Conservation (phyloP, 1,139 yeast species). For the Meyerozyma smithsonii region DNA sequence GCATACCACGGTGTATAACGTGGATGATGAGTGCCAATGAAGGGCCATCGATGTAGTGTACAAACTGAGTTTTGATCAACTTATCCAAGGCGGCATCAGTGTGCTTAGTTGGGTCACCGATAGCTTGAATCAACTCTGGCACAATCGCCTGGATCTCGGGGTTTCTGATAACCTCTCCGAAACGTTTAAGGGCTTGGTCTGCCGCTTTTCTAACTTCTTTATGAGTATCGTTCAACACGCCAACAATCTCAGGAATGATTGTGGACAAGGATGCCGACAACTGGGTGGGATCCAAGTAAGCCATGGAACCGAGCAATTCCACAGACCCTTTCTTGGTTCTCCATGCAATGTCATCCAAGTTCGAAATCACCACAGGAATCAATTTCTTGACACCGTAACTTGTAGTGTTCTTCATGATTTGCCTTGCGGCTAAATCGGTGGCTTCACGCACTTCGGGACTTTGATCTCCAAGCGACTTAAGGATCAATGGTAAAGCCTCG, state of each 20-base stretch:
- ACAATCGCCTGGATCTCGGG: constrained; percentile 93
- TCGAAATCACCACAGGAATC: constrained; percentile 85
- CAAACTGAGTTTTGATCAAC: constrained; percentile 85
- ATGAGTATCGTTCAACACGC: constrained; percentile 90
- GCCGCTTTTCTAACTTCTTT: constrained; percentile 97
- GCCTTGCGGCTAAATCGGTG: constrained; percentile 80
- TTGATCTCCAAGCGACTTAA: constrained; percentile 80
- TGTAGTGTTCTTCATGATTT: constrained; percentile 87
- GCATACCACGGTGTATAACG: constrained; percentile 93
- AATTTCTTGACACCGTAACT: constrained; percentile 87
- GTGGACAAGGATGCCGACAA: constrained; percentile 82
- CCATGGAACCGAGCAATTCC: constrained; percentile 95
- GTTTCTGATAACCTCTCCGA: constrained; percentile 95
- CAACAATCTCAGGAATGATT: constrained; percentile 94
- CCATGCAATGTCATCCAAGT: constrained; percentile 90
- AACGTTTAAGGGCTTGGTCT: constrained; percentile 78
- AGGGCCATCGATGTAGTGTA: constrained; percentile 97
- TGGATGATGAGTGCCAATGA: constrained; percentile 92
- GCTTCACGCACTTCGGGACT: constrained; percentile 84
- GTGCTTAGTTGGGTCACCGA: constrained; percentile 89
- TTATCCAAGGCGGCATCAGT: constrained; percentile 88
- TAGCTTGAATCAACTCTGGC: constrained; percentile 85
- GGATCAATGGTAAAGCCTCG: constrained; percentile 76
- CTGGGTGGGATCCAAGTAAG: constrained; percentile 92
- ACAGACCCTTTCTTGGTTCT: constrained; percentile 96